Evolutionary conservation across 129 eudicot species (phyloP), one percentile per base, ranked within the genome.

Genomic region (Deinandra increscens): DNA sequence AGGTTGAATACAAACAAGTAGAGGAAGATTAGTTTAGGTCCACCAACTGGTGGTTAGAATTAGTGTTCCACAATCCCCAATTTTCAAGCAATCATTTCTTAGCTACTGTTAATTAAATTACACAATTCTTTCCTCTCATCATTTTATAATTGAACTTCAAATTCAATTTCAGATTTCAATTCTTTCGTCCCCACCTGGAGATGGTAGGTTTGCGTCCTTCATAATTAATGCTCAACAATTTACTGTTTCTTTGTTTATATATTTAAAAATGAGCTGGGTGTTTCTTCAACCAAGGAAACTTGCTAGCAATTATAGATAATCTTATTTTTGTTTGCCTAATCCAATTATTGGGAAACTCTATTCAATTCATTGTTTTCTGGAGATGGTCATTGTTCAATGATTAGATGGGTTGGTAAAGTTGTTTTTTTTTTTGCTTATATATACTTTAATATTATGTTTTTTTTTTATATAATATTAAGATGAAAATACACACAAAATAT

Each of bases 31-130:
- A 67, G 60, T 84, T 89, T 91, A 85, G 90, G 96, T 88, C 85
- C 73, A 91, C 96, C 96, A 80, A 88, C 96, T 91, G 91, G 97
- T 91, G 45, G 97, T 88, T 77, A 71, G 68, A 71, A 71, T 71
- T 71, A 77, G 90, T 80, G 80, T 71, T 80, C 75, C 84, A 77
- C 77, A 77, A 81, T 80, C 82, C 84, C 75, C 82, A 79, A 19
- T 75, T 80, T 26, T 82, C 56, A 83, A 83, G 90, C 87, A 77
- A 77, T 70, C 81, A 73, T 68, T 65, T 72, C 15, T 73, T 39
- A 74, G 79, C 73, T 54, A 65, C 60, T 74, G 36, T 26, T 74
- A 72, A 66, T 34, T 75, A 65, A 74, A 74, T 59, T 76, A 71
- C 49, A 74, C 73, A 74, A 74, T 70, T 37, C n/a, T n/a, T n/a